phyloP scores from a whole-genome alignment of 2,329 filamentous ascomycete species.

The Ophiostoma sp. region DNA sequence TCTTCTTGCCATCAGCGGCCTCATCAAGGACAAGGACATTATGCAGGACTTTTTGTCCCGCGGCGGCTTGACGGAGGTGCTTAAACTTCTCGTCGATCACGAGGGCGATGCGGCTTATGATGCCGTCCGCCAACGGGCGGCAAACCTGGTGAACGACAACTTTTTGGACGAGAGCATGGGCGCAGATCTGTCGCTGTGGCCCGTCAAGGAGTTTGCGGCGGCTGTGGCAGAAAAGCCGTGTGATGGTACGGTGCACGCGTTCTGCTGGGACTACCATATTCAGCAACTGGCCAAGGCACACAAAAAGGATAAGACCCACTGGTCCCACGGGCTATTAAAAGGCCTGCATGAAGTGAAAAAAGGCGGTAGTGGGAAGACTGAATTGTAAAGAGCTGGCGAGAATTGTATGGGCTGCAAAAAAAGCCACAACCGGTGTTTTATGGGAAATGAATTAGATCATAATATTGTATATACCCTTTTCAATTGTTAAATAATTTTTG shows the following conservation, averaged over 20 bases:
- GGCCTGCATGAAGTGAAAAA: constrained; percentile 20
- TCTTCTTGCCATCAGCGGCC: constrained; percentile 55
- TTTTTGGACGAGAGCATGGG: constrained; percentile 68
- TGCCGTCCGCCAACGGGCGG: constrained; percentile 54
- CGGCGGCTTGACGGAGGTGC: constrained; percentile 55
- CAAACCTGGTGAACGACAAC: constrained; percentile 61
- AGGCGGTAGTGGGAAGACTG: constrained; percentile 21
- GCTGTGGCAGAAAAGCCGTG: constrained; percentile 27
- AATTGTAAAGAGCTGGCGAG: constrained; percentile 10
- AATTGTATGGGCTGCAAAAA: not conserved
- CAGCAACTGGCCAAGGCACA: constrained; percentile 40
- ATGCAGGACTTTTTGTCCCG: constrained; percentile 56
- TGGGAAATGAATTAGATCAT: not conserved
- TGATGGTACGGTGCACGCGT: constrained; percentile 38
- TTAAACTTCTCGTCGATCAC: constrained; percentile 49
- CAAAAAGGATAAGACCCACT: constrained; percentile 40
- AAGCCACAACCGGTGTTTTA: no score
- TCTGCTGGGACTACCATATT: constrained; percentile 58
- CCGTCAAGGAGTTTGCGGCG: constrained; percentile 33
- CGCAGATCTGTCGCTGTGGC: constrained; percentile 59
- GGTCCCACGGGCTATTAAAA: constrained; percentile 29
- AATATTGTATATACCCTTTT: not conserved
- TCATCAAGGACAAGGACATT: constrained; percentile 56
- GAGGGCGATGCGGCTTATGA: constrained; percentile 52
- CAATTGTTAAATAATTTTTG: not conserved